phyloP scores from a whole-genome alignment of 177 flowering plant genomes.

The Vitis hybrid region DNA sequence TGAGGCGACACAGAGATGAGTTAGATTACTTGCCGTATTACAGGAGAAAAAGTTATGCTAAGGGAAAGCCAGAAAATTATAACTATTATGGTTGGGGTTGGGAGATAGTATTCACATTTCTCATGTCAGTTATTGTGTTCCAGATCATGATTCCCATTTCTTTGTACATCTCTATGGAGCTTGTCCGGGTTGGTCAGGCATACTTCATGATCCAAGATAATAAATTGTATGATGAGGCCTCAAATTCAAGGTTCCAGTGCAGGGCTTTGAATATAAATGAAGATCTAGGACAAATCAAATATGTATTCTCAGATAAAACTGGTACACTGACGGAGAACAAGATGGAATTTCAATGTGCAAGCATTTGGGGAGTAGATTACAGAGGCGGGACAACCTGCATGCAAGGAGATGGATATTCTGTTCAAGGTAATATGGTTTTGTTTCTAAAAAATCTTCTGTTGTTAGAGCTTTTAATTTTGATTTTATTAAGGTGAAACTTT shows the following conservation, averaged over 20 bases:
- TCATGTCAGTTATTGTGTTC: constrained; percentile 93
- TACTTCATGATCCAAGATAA: constrained; percentile 87
- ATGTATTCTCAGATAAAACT: constrained; percentile 95
- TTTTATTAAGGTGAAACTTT: background rate
- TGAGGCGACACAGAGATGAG: constrained; percentile 63
- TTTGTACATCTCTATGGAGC: constrained; percentile 97
- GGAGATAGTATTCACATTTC: constrained; percentile 83
- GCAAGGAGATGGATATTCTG: constrained; percentile 28
- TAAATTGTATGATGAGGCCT: constrained; percentile 60
- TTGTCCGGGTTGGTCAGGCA: constrained; percentile 95
- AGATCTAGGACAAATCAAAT: constrained; percentile 93
- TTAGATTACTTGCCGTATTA: constrained; percentile 59
- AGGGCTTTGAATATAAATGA: constrained; percentile 96
- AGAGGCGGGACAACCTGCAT: constrained; percentile 29
- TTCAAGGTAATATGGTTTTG: constrained; percentile 40
- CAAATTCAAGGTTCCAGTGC: constrained; percentile 84
- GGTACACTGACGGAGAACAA: constrained; percentile 98
- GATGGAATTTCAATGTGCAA: constrained; percentile 96
- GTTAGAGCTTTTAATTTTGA: background rate
- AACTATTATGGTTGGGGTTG: constrained; percentile 71
- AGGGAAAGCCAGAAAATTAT: constrained; percentile 36
- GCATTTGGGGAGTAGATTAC: constrained; percentile 82
- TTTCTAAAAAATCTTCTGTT: constrained; percentile 3
- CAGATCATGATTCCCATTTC: constrained; percentile 98
- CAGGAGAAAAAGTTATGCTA: constrained; percentile 57